Conservation (phyloP, 768 basidiomycete genomes). For the Kwoniella dejecticola region DNA sequence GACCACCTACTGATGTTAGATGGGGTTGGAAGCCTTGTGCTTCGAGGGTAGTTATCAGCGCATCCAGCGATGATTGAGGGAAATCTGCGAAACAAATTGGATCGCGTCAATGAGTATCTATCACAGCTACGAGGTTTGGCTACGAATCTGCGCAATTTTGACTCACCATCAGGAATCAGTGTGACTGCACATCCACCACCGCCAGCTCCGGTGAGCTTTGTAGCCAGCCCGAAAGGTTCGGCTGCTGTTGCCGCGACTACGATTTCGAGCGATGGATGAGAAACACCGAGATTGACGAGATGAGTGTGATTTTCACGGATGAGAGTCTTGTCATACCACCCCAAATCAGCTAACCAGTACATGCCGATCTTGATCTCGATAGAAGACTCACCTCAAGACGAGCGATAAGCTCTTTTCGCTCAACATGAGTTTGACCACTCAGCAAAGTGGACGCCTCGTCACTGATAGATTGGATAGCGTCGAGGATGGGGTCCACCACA, state of each 20-base stretch:
- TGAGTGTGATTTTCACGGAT: conserved; percentile 88
- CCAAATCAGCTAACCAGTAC: conserved; percentile 1
- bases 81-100: conserved; percentile 70
- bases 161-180: conserved; percentile 85
- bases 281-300: conserved; percentile 82
- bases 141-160: too few species aligned
- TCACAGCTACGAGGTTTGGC: too few species aligned
- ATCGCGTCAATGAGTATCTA: too few species aligned
- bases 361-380: background rate
- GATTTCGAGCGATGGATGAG: conserved; percentile 81
- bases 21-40: conserved; percentile 76
- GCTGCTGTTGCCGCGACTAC: conserved; percentile 72
- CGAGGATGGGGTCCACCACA: conserved; percentile 72
- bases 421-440: conserved; percentile 67
- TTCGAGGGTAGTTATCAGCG: conserved; percentile 66
- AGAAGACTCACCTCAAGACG: conserved; percentile 67
- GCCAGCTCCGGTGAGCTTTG: conserved; percentile 90
- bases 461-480: conserved; percentile 79
- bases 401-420: conserved; percentile 67
- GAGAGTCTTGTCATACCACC: conserved; percentile 61
- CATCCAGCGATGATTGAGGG: conserved; percentile 62
- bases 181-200: conserved; percentile 98
- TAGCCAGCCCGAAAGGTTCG: conserved; percentile 70
- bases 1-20: conserved; percentile 89
- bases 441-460: conserved; percentile 76